A percentile compares a stretch with the other conserved stretches of the same genome.
These are phyloP conservation scores for Marsdenia floribunda DNA, from an alignment of 257 asterid genomes.

Conservation along the genomic window DNA sequence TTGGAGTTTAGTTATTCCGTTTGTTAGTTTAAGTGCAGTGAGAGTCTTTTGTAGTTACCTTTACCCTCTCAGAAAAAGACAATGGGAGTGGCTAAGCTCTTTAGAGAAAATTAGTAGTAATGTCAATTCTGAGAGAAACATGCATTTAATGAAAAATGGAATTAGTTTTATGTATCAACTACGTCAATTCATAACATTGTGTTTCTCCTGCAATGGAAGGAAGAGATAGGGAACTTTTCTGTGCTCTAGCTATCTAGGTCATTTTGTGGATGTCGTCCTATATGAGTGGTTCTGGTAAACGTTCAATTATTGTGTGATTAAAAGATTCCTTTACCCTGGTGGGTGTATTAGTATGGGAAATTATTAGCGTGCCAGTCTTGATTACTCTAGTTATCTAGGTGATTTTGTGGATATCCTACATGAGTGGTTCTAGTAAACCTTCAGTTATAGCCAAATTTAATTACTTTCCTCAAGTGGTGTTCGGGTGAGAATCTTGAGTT, in stretches of 20 bases:
- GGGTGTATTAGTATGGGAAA: neutral
- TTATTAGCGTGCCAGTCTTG: neutral
- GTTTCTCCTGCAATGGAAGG: neutral
- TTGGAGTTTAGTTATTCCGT: neutral
- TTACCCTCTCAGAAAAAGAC: neutral
- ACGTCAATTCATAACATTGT: neutral
- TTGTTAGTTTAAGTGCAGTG: neutral
- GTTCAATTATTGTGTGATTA: neutral
- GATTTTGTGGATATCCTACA: neutral
- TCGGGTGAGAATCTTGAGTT: neutral
- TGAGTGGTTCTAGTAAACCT: neutral
- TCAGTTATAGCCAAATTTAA: neutral
- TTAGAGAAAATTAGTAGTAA: neutral
- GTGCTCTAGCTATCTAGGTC: neutral
- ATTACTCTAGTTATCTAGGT: neutral
- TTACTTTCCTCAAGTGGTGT: neutral
- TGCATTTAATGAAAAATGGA: neutral
- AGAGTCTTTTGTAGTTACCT: neutral
- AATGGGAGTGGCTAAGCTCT: neutral
- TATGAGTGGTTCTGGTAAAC: neutral
- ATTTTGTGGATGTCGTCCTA: neutral
- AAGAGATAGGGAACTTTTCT: neutral
- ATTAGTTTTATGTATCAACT: neutral
- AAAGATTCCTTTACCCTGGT: neutral
- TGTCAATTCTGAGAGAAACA: neutral